Evolutionary conservation across 2,329 filamentous ascomycete species (phyloP).

Genomic region (Epichloe festucae): DNA sequence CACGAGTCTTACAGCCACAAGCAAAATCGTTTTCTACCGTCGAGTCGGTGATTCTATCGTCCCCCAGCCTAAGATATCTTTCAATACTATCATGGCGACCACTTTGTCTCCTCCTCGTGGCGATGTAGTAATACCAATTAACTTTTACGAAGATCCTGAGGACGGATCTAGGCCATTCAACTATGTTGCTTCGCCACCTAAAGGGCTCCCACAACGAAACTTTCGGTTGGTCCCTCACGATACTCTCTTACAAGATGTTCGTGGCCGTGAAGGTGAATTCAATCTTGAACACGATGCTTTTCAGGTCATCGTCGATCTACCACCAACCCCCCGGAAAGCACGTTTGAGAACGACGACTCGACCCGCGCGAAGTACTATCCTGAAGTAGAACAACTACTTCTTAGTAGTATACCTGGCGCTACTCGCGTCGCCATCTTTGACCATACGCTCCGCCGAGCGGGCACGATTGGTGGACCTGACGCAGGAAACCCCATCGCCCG

Average conservation of each 20-base stretch:
- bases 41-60: background rate
- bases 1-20: no score
- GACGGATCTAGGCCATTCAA: background rate
- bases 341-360: constrained; percentile 55
- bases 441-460: constrained; percentile 68
- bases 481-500: constrained; percentile 54
- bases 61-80: no score
- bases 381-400: constrained; percentile 61
- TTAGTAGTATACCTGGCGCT: constrained; percentile 52
- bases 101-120: background rate
- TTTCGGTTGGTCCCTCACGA: background rate
- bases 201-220: background rate
- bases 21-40: background rate
- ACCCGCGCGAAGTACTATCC: constrained; percentile 70
- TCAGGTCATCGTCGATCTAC: constrained; percentile 44
- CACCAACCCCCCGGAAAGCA: constrained; percentile 30
- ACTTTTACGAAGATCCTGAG: background rate
- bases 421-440: constrained; percentile 66
- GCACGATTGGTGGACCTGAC: constrained; percentile 30
- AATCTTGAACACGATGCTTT: constrained; percentile 47
- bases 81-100: background rate
- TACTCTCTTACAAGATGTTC: background rate
- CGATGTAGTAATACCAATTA: background rate
- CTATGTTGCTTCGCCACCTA: background rate
- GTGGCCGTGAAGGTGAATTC: background rate